These are phyloP conservation scores for Simmondsia chinensis DNA, from an alignment of 148 eudicot species.

Conservation along the genomic window DNA sequence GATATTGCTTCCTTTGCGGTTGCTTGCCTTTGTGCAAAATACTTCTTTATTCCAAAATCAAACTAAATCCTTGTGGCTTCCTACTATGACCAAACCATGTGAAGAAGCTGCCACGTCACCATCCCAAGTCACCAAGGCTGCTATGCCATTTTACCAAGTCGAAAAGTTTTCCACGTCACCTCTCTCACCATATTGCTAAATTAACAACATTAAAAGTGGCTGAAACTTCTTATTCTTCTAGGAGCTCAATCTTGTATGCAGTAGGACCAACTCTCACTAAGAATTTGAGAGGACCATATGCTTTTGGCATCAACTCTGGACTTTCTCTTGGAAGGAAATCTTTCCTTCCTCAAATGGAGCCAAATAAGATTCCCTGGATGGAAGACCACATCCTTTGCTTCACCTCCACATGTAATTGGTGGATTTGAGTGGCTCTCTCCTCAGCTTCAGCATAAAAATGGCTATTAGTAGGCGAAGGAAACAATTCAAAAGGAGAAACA, in stretches of 20 bases:
- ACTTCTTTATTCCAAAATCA: too few relatives aligned
- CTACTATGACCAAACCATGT: too few relatives aligned
- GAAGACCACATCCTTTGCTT: background rate
- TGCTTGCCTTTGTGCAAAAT: too few relatives aligned
- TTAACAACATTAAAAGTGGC: background rate
- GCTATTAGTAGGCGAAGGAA: background rate
- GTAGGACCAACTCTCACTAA: background rate
- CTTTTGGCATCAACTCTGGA: background rate
- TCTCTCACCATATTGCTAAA: too few relatives aligned
- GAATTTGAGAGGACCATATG: background rate
- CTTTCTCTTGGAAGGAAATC: background rate
- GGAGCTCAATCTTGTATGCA: background rate
- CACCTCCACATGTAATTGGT: background rate
- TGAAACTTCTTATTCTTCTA: background rate
- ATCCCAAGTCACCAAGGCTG: too few relatives aligned
- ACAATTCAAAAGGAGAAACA: background rate
- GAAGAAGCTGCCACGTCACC: too few relatives aligned
- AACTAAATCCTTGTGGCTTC: too few relatives aligned
- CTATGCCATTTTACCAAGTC: too few relatives aligned
- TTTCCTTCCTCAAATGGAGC: background rate
- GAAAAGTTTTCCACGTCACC: too few relatives aligned
- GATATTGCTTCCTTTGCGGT: too few relatives aligned
- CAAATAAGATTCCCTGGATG: background rate
- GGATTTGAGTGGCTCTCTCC: background rate
- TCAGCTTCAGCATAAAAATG: background rate